Evolutionary conservation across 1,139 yeast species (phyloP), one percentile per base, ranked within the genome.

Genomic region (Entelexis paramagnoliae): DNA sequence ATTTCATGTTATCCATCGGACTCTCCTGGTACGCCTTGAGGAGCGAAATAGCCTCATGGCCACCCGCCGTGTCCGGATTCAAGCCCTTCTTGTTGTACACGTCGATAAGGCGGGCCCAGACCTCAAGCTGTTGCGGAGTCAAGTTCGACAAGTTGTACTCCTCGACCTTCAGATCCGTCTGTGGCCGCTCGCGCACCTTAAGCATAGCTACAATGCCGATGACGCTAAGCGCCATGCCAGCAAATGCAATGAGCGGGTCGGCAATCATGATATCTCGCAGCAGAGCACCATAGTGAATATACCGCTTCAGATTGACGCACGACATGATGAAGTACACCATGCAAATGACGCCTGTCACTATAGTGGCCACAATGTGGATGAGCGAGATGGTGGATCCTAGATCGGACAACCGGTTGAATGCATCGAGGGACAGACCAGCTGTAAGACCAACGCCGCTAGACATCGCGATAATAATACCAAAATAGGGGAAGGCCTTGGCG

Each of bases 91-190:
- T 58, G 36, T 64, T 61, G 52, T 70, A 69, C 32, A 61, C 60
- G 48, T 70, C 70, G 35, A 72, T 72, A 22, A 72, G 62, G 42
- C 62, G 61, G 8, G 73, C 69, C 65, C 69, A 72, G 3, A 72
- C 74, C 13, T 62, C 60, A 42, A 68, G 62, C 56, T 72, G 72
- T 19, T 63, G 62, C 14, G 55, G 57, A 11, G 65, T 63, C 34
- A 71, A 59, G 16, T 55, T 48, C 9, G 56, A 46, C 20, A 72
- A 60, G 55, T 72, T 70, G 35, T 69, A 61, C 49, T 60, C 66
- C 55, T 72, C 73, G 8, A 71, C 74, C 42, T 56, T 53, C 39
- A 70, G 60, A 19, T 59, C 55, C 2, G 64, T 63, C 63, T 49
- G 50, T 0, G 70, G 70, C 24, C 58, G 53, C 26, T 55, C 51